Base-by-base conservation (phyloP, 192 early-diverging fungal genomes). In the Chytriomyces sp. region DNA sequence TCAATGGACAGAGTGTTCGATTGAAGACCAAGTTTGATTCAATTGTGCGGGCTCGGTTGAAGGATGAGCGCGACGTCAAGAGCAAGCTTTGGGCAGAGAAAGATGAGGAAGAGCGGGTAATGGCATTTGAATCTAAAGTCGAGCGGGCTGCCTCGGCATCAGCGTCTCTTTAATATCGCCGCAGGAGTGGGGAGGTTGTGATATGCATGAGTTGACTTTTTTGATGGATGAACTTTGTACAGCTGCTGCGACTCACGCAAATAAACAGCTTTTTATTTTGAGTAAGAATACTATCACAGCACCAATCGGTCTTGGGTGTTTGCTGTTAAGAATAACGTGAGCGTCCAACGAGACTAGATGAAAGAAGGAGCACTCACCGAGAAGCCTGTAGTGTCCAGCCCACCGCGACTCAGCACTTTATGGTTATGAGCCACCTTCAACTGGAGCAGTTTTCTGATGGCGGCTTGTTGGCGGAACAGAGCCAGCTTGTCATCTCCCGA, bases 401-500 rank as follows among this genome's bases (percentile, higher is more conserved):
- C 71, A 0, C 71, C 80, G 18, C 80, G 77, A 66, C 62, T 80
- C 49, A 87, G 62, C n/a, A 87, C 48, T 60, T 82, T 82, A 62
- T 85, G 76, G 60, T 87, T 85, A 35, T 83, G 76, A 9, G 76
- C 75, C 7, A 77, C 67, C 69, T 87, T 87, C 24, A 87, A 61
- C 18, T 75, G 72, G 9, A 87, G 61, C 50, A 87, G 60, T 84
- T 43, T 71, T 69, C 5, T 86, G 68, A 67, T 89, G 53, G 84
- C 79, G 10, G 87, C 87, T 77, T 90, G 89, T 67, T 90, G 89
- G 35, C 87, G 69, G 67, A 90, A 90, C 48, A 90, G 81, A 3
- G 86, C 83, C 76, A 90, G 80, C 71, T 90, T 90, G 69, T 85
- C 89, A 64, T 89, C 87, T 13, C 87, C 87, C 7, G 82, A 78